phyloP scores from a whole-genome alignment of 192 early-diverging fungal species.

The Thamnidium elegans region DNA sequence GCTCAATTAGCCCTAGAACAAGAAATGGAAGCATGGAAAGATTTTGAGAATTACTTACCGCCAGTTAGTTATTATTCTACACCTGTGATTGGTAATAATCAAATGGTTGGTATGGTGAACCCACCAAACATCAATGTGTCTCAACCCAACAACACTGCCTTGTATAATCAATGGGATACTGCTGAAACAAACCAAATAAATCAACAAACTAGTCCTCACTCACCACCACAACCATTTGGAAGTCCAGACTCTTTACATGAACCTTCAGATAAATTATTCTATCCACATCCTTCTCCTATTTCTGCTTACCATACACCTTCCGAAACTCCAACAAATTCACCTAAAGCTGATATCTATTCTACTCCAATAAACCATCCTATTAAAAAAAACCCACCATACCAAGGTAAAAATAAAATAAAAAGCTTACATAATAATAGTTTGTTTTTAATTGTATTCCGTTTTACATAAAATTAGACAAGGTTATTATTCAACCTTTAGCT shows the following conservation, averaged over 20 bases:
- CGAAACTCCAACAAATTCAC: constrained; percentile 2
- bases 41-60: constrained; percentile 14
- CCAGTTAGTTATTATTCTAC: neutral
- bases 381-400: neutral
- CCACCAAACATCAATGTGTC: neutral
- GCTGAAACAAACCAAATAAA: too few species aligned
- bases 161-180: too few species aligned
- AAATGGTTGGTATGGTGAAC: neutral
- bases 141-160: too few species aligned
- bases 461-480: constrained; percentile 1
- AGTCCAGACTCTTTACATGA: constrained; percentile 9
- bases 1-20: constrained; percentile 9
- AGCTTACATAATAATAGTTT: too few species aligned
- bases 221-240: constrained; percentile 5
- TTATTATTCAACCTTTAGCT: constrained; percentile 9
- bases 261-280: constrained; percentile 7
- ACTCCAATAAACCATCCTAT: neutral
- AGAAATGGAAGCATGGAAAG: constrained; percentile 17
- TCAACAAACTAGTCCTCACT: neutral
- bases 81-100: neutral
- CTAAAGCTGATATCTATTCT: neutral
- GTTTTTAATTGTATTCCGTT: too few species aligned
- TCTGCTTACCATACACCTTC: neutral
- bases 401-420: too few species aligned
- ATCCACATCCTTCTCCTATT: neutral